Evolutionary conservation across 1,139 yeast species (phyloP), one percentile per base, ranked within the genome.

Genomic region (Hemisphaericaspora xylanilytica): DNA sequence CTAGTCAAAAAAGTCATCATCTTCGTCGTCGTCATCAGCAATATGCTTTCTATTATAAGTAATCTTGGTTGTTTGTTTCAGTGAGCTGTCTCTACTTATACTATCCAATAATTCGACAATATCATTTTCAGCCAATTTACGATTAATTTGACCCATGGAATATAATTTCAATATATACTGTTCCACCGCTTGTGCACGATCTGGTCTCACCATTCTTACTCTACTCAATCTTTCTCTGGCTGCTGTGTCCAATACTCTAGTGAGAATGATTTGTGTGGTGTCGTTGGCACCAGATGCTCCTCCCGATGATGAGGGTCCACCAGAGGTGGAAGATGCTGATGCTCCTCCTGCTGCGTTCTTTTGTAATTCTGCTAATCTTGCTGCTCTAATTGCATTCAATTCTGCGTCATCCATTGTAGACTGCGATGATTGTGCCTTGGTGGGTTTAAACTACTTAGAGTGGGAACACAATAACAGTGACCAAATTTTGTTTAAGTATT

Each of bases 171-270:
- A 63, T 35, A 92, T 65, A 54, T 90, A 79, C 47, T 83, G 81
- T 56, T 92, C 97, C n/a, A 90, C 97, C 5, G 87, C 86, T 36
- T 78, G 75, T 1, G 96, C 97, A 39, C 97, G 72, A 42, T 92
- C 97, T 2, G 95, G 94, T 54, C 92, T 77, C 31, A 92, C 98
- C 55, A 92, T 78, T 32, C 90, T 72, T 22, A 92, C 95, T 43
- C 98, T 72, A 26, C 92, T 79, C 40, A 92, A 72, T 47, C 98
- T 73, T 59, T 92, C 97, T 38, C 95, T 73, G 1, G 97, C 98
- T 37, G 75, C 79, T 6, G 89, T 81, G 43, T 85, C 86, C 35
- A 92, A 67, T 12, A 87, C 74, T 49, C 85, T 90, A 3, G 87
- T 75, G 40, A 90, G 65, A 63, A 73, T 61, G 14, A 72, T 52